phyloP scores from a whole-genome alignment of 1,284 basidiomycete genomes.

The Xanthoconium separans region DNA sequence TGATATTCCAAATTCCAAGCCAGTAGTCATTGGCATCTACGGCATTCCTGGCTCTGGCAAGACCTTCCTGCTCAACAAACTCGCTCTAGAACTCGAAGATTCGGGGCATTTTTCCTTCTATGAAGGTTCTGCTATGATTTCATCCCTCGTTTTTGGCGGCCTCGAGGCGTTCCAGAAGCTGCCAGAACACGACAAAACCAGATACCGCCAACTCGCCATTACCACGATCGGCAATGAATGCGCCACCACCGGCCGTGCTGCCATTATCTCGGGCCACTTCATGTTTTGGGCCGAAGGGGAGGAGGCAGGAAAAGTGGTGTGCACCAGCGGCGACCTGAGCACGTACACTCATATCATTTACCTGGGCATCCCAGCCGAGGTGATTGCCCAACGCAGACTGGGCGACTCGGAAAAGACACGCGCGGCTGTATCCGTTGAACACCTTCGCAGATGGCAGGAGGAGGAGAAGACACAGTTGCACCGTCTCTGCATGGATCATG shows the following conservation, averaged over 20 bases:
- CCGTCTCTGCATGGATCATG: constrained; percentile 12
- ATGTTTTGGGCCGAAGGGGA: constrained; percentile 13
- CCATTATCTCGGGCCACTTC: constrained; percentile 9
- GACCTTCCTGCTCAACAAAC: constrained; percentile 11
- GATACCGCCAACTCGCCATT: constrained; percentile 11
- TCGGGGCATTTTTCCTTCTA: constrained; percentile 7
- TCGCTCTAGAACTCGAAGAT: constrained; percentile 9
- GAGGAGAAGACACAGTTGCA: constrained; percentile 11
- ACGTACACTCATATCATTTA: constrained; percentile 12
- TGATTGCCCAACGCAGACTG: constrained; percentile 11
- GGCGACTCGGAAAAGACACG: constrained; percentile 5
- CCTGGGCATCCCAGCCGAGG: constrained; percentile 4
- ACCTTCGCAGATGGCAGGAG: constrained; percentile 12
- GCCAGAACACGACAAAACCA: constrained; percentile 11
- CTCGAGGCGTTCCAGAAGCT: constrained; percentile 11
- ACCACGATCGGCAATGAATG: constrained; percentile 9
- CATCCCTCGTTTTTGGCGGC: constrained; percentile 10
- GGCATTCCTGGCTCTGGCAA: constrained; percentile 14
- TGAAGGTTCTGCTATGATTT: constrained; percentile 12
- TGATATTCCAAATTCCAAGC: constrained; percentile 6
- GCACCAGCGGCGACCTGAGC: constrained; percentile 10
- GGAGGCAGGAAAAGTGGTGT: constrained; percentile 10
- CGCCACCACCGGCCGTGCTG: constrained; percentile 2
- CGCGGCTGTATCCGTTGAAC: constrained; percentile 6
- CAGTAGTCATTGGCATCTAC: constrained; percentile 9